A percentile compares a stretch with the other conserved stretches of the same genome.
Evolutionary conservation across 306 rosid genomes (phyloP).

Genomic region (Vachellia collinsii): DNA sequence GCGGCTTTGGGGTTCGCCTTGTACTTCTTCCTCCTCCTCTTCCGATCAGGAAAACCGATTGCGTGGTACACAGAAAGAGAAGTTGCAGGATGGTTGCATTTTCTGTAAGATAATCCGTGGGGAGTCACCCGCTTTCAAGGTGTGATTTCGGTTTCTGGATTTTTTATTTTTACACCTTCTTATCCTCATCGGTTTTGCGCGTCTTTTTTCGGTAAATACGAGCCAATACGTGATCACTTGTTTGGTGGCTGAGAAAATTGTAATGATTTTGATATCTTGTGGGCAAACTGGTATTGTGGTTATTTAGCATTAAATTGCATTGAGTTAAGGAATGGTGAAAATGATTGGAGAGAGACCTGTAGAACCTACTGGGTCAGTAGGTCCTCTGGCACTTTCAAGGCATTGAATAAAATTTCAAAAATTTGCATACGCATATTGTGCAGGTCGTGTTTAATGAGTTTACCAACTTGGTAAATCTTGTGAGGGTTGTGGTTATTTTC

Average conservation of each 20-base stretch:
- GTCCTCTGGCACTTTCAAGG: background rate
- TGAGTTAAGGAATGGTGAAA: background rate
- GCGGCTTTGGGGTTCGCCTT: constrained; percentile 34
- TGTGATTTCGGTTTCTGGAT: background rate
- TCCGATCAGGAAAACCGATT: constrained; percentile 1
- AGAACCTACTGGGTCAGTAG: background rate
- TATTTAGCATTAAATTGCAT: background rate
- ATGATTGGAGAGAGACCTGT: background rate
- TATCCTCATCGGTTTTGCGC: background rate
- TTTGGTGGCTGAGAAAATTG: constrained; percentile 29
- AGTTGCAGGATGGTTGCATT: constrained; percentile 56
- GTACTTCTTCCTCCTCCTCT: constrained; percentile 38
- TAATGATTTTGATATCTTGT: background rate
- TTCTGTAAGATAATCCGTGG: constrained; percentile 81
- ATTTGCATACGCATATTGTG: background rate
- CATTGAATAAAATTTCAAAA: background rate
- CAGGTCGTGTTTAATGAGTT: constrained; percentile 1
- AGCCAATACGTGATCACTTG: background rate
- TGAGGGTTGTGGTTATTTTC: background rate
- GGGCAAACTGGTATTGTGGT: background rate
- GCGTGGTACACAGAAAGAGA: constrained; percentile 16
- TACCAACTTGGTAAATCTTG: background rate
- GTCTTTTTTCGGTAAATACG: background rate
- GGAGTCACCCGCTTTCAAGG: constrained; percentile 73
- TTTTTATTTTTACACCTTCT: background rate